These are phyloP conservation scores for Penicillium brevicompactum DNA, from an alignment of 2,329 filamentous ascomycete genomes.

Conservation along the genomic window DNA sequence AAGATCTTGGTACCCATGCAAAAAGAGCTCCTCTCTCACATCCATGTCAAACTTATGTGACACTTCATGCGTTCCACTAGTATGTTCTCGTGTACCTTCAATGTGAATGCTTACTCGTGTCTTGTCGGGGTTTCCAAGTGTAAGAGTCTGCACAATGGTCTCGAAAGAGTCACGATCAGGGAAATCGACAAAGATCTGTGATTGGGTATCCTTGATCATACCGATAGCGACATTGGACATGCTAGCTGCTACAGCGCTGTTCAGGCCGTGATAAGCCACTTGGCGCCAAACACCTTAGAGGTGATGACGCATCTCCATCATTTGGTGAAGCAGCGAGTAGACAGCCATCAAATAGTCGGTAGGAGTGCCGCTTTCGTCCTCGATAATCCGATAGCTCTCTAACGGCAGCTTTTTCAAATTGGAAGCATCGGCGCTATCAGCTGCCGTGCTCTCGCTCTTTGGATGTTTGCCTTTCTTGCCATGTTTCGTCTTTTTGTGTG, in stretches of 20 bases:
- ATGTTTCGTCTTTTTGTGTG: not conserved
- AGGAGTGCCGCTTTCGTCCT: constrained; percentile 35
- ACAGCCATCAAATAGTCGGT: constrained; percentile 51
- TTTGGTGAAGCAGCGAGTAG: constrained; percentile 22
- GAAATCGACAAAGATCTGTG: constrained; percentile 45
- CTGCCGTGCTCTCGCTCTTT: not conserved
- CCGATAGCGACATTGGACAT: constrained; percentile 46
- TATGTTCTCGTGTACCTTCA: not conserved
- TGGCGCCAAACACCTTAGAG: constrained; percentile 48
- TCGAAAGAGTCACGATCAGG: not conserved
- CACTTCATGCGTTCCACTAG: no score
- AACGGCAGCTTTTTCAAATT: constrained; percentile 34
- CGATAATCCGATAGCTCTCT: constrained; percentile 49
- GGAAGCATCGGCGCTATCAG: not conserved
- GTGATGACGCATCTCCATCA: constrained; percentile 42
- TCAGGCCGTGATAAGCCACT: constrained; percentile 48
- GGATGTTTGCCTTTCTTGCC: not conserved
- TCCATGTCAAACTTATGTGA: not conserved
- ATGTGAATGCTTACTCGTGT: not conserved
- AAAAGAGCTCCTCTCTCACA: not conserved
- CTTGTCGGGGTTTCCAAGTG: not conserved
- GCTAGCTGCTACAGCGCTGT: constrained; percentile 49
- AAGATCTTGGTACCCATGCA: not conserved
- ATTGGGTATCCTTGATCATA: constrained; percentile 44
- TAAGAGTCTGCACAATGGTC: not conserved